Evolutionary conservation across 1,284 basidiomycete genomes (phyloP).

Genomic region (Ceratobasidium sp.): DNA sequence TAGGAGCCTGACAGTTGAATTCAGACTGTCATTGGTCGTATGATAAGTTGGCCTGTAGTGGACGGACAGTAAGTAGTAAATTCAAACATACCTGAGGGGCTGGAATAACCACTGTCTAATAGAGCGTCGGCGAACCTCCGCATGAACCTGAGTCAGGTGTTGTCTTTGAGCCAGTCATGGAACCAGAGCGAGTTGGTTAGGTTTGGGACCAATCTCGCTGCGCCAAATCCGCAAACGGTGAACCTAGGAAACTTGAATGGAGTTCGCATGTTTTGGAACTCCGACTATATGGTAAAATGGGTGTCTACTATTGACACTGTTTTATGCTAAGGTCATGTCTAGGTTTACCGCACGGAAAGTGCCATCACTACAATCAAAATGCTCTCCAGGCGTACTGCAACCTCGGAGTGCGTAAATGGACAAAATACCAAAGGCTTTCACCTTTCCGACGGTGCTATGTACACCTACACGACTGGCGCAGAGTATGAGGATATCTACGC

Average conservation of each 20-base stretch:
- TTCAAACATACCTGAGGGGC: neutral
- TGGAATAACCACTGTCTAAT: neutral
- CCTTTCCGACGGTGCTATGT: slow-evolving; percentile 73
- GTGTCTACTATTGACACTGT: neutral
- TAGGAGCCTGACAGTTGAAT: neutral
- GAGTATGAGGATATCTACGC: slow-evolving; percentile 79
- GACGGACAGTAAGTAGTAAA: slow-evolving; percentile 48
- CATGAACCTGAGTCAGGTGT: slow-evolving; percentile 46
- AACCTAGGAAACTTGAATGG: slow-evolving; percentile 72
- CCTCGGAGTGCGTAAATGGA: slow-evolving; percentile 74
- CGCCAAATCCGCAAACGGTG: slow-evolving; percentile 60
- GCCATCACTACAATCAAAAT: slow-evolving; percentile 76
- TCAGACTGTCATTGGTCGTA: slow-evolving; percentile 46
- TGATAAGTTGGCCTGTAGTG: slow-evolving; percentile 46
- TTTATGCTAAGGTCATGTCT: neutral
- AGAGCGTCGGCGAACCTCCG: slow-evolving; percentile 47
- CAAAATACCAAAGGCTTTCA: slow-evolving; percentile 78
- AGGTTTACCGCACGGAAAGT: slow-evolving; percentile 72
- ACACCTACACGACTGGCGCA: slow-evolving; percentile 72
- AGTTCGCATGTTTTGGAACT: slow-evolving; percentile 75
- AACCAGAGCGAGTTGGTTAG: slow-evolving; percentile 53
- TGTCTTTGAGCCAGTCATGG: slow-evolving; percentile 44
- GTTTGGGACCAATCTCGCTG: slow-evolving; percentile 51
- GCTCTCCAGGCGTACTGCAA: slow-evolving; percentile 72
- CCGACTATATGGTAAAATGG: slow-evolving; percentile 74